phyloP scores from a whole-genome alignment of 2,329 filamentous ascomycete genomes.

The Cucurbitaria berberidis region DNA sequence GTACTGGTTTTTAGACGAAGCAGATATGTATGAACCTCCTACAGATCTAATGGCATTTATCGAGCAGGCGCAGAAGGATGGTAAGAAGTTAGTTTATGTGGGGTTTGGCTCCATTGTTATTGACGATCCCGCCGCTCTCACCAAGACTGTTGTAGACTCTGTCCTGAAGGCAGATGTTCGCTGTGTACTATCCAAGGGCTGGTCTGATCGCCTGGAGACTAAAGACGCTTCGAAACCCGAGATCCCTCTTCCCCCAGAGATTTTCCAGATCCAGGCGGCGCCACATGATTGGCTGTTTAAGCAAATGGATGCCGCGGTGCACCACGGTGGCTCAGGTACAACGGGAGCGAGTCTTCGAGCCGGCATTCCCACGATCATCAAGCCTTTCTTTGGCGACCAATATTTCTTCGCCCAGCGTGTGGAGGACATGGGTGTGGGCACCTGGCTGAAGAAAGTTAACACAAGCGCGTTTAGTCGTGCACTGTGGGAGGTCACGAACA shows the following conservation, averaged over 20 bases:
- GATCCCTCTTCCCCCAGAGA: conserved; percentile 76
- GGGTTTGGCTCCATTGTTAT: conserved; percentile 97
- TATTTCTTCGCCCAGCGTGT: conserved; percentile 93
- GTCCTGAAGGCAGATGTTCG: conserved; percentile 90
- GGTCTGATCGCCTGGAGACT: conserved; percentile 80
- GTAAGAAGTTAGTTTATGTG: conserved; percentile 93
- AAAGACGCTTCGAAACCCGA: conserved; percentile 65
- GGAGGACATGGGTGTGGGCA: conserved; percentile 90
- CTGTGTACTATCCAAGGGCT: conserved; percentile 94
- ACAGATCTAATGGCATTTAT: conserved; percentile 82
- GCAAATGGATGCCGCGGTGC: conserved; percentile 91
- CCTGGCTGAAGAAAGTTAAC: conserved; percentile 87
- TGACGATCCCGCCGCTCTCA: conserved; percentile 84
- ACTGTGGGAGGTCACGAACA: conserved; percentile 89
- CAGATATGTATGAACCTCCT: conserved; percentile 72
- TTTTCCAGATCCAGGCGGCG: conserved; percentile 85
- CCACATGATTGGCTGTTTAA: conserved; percentile 97
- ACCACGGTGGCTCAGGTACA: conserved; percentile 93
- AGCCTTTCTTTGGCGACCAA: conserved; percentile 97
- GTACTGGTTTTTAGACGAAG: conserved; percentile 95
- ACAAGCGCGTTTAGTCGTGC: conserved; percentile 84
- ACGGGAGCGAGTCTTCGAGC: conserved; percentile 91
- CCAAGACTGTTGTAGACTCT: conserved; percentile 89
- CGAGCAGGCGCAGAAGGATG: conserved; percentile 75
- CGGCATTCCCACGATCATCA: conserved; percentile 90